These are phyloP conservation scores for Sinapis alba DNA, from an alignment of 441 rosid genomes.

Conservation along the genomic window DNA sequence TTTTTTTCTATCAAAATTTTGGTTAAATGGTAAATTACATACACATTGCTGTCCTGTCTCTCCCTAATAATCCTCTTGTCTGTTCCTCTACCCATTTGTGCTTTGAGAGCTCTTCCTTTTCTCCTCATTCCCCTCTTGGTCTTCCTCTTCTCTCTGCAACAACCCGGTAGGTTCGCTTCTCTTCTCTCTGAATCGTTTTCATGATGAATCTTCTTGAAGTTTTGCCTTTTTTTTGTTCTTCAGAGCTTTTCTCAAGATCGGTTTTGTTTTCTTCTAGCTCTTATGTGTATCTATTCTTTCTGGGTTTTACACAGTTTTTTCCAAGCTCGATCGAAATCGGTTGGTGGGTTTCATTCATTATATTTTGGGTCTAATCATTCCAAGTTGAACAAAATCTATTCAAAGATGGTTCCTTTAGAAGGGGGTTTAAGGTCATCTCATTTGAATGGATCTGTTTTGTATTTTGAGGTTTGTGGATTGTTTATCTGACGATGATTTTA, in stretches of 20 bases:
- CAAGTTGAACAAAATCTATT: background rate
- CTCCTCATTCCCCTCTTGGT: slow-evolving; percentile 15
- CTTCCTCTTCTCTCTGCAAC: slow-evolving; percentile 18
- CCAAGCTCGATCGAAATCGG: slow-evolving; percentile 22
- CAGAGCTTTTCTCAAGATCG: slow-evolving; percentile 52
- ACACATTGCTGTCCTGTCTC: slow-evolving; percentile 44
- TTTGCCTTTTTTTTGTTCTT: too few relatives aligned
- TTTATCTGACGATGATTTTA: background rate
- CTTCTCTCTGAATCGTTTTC: slow-evolving; percentile 35
- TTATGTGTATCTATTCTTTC: slow-evolving; percentile 1
- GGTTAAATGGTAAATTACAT: slow-evolving; percentile 61
- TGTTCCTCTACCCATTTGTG: slow-evolving; percentile 35
- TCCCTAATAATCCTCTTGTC: slow-evolving; percentile 33
- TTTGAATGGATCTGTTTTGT: slow-evolving; percentile 26
- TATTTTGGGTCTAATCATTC: background rate
- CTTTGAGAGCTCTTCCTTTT: slow-evolving; percentile 12
- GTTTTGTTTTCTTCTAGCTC: slow-evolving; percentile 19
- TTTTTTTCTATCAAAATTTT: background rate
- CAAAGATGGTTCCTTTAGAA: background rate
- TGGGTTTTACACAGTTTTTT: background rate
- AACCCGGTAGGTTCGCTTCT: slow-evolving; percentile 25
- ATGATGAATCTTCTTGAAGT: background rate
- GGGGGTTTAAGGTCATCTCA: slow-evolving; percentile 6
- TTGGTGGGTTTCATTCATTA: slow-evolving; percentile 7
- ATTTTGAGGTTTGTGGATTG: background rate